These are phyloP conservation scores for Sclerotinia trifoliorum DNA, from an alignment of 2,329 filamentous ascomycete genomes.

Conservation along the genomic window DNA sequence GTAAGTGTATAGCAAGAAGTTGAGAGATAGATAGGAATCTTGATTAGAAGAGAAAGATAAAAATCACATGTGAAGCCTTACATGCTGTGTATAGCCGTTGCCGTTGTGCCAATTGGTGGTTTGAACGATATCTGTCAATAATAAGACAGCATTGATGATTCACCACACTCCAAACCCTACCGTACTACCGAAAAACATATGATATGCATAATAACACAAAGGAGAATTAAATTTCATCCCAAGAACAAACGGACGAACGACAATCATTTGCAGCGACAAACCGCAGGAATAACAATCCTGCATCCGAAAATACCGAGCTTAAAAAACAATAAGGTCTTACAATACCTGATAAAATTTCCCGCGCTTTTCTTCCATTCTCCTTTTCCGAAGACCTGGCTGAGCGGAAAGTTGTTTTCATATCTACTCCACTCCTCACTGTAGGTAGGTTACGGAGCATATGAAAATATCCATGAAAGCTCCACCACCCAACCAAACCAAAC, in stretches of 20 bases:
- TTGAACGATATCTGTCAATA: background rate
- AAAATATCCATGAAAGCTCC: no score
- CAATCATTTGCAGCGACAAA: background rate
- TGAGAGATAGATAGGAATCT: background rate
- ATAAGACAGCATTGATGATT: background rate
- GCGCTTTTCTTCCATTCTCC: background rate
- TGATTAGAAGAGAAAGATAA: background rate
- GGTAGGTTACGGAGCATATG: background rate
- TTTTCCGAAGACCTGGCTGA: no score
- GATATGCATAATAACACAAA: background rate
- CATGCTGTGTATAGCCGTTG: background rate
- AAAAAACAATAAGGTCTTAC: background rate
- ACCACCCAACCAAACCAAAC: no score
- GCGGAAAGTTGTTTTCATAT: background rate
- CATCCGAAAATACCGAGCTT: background rate
- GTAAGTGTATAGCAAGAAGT: background rate
- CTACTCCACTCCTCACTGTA: no score
- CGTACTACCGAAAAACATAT: background rate
- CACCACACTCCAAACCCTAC: background rate
- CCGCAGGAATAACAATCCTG: background rate
- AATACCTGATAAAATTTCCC: background rate
- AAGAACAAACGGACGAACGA: no score
- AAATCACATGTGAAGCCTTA: background rate
- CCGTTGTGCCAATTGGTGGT: background rate
- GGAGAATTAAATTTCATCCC: background rate